Evolutionary conservation across 139 green algal species (phyloP), one percentile per base, ranked within the genome.

Genomic region (Diplosphaera chodatii): DNA sequence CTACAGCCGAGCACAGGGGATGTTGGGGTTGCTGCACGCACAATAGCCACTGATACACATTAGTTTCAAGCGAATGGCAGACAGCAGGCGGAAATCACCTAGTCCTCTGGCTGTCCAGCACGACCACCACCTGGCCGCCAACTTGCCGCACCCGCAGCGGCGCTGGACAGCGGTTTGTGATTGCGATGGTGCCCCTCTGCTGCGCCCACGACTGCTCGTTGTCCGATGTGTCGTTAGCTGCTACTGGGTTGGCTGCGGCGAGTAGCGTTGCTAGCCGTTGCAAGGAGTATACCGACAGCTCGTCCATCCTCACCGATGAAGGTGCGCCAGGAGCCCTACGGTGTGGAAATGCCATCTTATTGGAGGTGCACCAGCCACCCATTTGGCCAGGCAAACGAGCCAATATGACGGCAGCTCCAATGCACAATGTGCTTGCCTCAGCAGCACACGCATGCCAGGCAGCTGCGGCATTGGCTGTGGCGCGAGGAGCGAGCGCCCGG

Each of bases 111-210:
- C 48, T 59, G 48, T 10, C 48, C 16, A 59, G 10, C 3, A 3
- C 25, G 16, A 59, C 16, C 22, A 18, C 10, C 1, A 48, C 32
- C 3, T n/a, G 4, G 20, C 37, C 63, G 32, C 74, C 67, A 10
- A 70, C 31, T 69, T 84, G 79, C 31, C 72, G 28, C 55, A 71
- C 48, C 4, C 29, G 10, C 59, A 84, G 40, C 3, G 63, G 63
- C 31, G 68, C 1, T 10, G 62, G 66, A 40, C 56, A 70, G 40
- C 5, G 5, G 41, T 84, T 84, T 4, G 62, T 23, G 0, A 84
- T 3, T 18, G 68, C 18, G 16, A 73, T 65, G 67, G 32, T 34
- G n/a, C 63, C 40, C 28, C 22, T 23, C 3, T 10, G 13, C 48
- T 59, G 13, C 18, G 48, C 13, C 16, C n/a, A n/a, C n/a, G 48